Evolutionary conservation across 2,329 filamentous ascomycete genomes (phyloP).

Genomic region (Epichloe festucae): DNA sequence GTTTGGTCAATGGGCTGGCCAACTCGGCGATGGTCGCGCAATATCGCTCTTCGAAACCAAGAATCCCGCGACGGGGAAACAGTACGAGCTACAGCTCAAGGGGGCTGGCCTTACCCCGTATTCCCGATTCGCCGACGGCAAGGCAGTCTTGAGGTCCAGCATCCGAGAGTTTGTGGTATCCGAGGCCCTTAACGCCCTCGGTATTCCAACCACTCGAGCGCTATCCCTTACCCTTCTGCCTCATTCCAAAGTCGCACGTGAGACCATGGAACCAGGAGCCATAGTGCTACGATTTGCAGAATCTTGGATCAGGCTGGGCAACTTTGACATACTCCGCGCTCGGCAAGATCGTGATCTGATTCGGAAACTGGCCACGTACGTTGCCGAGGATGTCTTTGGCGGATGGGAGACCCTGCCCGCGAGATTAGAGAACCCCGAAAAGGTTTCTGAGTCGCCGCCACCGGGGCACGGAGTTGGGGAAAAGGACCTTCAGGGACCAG

Average conservation of each 20-base stretch:
- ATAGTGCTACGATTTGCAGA: constrained; percentile 88
- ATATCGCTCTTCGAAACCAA: constrained; percentile 89
- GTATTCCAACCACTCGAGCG: constrained; percentile 77
- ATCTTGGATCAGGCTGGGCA: constrained; percentile 86
- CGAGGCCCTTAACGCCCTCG: constrained; percentile 73
- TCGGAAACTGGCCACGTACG: constrained; percentile 64
- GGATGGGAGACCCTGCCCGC: constrained; percentile 78
- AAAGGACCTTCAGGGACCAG: constrained; percentile 51
- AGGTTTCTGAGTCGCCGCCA: constrained; percentile 26
- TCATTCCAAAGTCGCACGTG: constrained; percentile 58
- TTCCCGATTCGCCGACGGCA: constrained; percentile 90
- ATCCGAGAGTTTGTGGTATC: constrained; percentile 91
- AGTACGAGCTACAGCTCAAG: constrained; percentile 89
- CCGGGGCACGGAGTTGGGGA: constrained; percentile 40
- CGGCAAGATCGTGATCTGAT: constrained; percentile 67
- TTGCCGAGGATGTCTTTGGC: constrained; percentile 74
- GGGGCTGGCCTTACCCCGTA: constrained; percentile 90
- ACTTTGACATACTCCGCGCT: constrained; percentile 80
- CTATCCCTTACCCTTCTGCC: constrained; percentile 70
- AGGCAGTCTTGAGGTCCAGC: constrained; percentile 81
- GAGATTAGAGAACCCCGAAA: constrained; percentile 37
- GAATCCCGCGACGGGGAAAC: constrained; percentile 54
- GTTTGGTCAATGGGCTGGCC: constrained; percentile 84
- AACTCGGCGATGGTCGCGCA: constrained; percentile 85
- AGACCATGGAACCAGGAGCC: constrained; percentile 76